Percentiles rank a stretch among this genome's conserved stretches.
Conservation (phyloP, 2,329 filamentous ascomycete genomes). For the Claviceps sp. region DNA sequence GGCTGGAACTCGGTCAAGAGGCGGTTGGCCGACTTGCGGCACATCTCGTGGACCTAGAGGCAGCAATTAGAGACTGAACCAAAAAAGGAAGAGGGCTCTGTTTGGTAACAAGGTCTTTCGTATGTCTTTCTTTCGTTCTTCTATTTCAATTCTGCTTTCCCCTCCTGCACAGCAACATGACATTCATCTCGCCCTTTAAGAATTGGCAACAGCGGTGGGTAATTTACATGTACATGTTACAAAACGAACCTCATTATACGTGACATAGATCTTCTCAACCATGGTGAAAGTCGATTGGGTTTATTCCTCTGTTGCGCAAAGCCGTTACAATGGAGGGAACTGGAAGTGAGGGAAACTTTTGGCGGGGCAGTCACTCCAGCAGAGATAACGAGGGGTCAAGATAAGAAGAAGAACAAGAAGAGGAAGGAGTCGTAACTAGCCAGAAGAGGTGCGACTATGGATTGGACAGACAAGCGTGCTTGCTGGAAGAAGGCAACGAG, state of each 20-base stretch:
- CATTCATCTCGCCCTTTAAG: too few relatives aligned
- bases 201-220: too few relatives aligned
- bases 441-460: background rate
- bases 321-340: background rate
- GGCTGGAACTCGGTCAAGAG: conserved; percentile 82
- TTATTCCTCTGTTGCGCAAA: background rate
- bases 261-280: conserved; percentile 78
- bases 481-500: conserved; percentile 3
- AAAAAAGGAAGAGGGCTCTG: background rate
- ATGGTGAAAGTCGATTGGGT: conserved; percentile 34
- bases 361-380: background rate
- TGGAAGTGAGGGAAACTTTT: background rate
- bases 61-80: too few relatives aligned
- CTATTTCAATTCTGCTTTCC: too few relatives aligned
- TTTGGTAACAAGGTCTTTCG: background rate
- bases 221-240: too few relatives aligned
- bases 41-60: conserved; percentile 84
- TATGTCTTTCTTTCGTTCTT: background rate
- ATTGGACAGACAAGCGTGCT: background rate
- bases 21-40: conserved; percentile 66
- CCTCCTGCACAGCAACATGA: too few relatives aligned
- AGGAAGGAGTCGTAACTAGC: background rate
- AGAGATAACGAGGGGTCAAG: background rate
- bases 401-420: background rate
- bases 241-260: conserved; percentile 71